A percentile compares a stretch with the other conserved stretches of the same genome.
phyloP scores from a whole-genome alignment of 176 grass and related monocot species.

The Panicum miliaceum region DNA sequence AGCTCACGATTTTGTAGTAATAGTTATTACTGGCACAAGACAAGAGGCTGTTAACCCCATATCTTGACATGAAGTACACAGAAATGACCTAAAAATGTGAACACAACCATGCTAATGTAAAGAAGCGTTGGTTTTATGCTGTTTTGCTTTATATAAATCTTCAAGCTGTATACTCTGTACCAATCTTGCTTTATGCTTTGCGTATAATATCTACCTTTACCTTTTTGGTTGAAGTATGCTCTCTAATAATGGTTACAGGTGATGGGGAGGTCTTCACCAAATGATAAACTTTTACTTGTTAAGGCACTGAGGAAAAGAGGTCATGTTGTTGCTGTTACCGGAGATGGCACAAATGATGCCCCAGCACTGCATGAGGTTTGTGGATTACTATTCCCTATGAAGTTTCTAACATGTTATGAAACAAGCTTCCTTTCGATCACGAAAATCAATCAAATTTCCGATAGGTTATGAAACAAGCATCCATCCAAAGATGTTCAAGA shows the following conservation, averaged over 20 bases:
- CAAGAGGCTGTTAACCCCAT: neutral
- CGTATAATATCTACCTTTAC: neutral
- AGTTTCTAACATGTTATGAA: neutral
- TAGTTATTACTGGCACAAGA: neutral
- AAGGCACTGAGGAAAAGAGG: constrained; percentile 71
- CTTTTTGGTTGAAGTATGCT: constrained; percentile 4
- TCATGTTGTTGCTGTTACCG: constrained; percentile 95
- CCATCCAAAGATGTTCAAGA: constrained; percentile 5
- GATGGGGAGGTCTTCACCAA: constrained; percentile 96
- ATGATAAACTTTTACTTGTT: constrained; percentile 91
- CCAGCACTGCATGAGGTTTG: constrained; percentile 91
- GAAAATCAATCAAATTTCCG: neutral
- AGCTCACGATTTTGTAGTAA: neutral
- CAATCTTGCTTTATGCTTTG: neutral
- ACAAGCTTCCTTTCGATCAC: neutral
- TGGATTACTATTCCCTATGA: neutral
- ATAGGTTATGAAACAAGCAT: neutral
- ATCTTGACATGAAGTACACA: neutral
- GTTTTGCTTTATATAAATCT: neutral
- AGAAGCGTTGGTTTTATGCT: neutral
- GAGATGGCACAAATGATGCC: constrained; percentile 97
- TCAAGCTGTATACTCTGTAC: neutral
- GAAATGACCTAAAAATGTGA: neutral
- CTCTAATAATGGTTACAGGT: constrained; percentile 60
- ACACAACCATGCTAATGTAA: neutral